These are phyloP conservation scores for Echria macrotheca DNA, from an alignment of 495 filamentous ascomycete species.

Conservation along the genomic window DNA sequence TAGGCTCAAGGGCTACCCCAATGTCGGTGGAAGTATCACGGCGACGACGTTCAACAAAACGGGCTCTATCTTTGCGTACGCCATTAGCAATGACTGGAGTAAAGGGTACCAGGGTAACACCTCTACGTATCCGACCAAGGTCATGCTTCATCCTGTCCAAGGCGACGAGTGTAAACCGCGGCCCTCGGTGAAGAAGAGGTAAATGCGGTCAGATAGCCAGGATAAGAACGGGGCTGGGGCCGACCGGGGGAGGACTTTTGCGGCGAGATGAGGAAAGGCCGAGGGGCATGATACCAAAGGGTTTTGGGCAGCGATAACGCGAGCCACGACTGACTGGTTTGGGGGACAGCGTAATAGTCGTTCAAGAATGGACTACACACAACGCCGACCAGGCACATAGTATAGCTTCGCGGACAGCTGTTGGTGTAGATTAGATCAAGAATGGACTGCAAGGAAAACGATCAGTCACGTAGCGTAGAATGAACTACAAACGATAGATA, in stretches of 20 bases:
- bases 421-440: no score
- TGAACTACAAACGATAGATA: no score
- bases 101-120: conserved; percentile 79
- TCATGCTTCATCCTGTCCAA: conserved; percentile 84
- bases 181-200: conserved; percentile 38
- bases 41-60: conserved; percentile 75
- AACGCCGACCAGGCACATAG: not conserved
- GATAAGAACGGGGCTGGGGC: not conserved
- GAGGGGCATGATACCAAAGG: no score
- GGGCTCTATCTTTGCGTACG: conserved; percentile 86
- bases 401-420: not conserved
- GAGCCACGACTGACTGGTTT: no score
- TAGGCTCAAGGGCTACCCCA: conserved; percentile 84
- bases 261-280: no score
- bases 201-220: no score
- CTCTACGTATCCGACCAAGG: conserved; percentile 66
- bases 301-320: not conserved
- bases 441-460: no score
- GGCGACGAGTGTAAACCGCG: conserved; percentile 60
- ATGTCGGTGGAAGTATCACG: conserved; percentile 77
- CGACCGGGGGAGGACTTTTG: no score
- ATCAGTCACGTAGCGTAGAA: no score
- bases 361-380: not conserved
- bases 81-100: conserved; percentile 94
- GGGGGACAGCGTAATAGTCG: not conserved